A percentile compares a stretch with the other conserved stretches of the same genome.
These are phyloP conservation scores for Annulohypoxylon maeteangense DNA, from an alignment of 495 filamentous ascomycete species.

Conservation along the genomic window DNA sequence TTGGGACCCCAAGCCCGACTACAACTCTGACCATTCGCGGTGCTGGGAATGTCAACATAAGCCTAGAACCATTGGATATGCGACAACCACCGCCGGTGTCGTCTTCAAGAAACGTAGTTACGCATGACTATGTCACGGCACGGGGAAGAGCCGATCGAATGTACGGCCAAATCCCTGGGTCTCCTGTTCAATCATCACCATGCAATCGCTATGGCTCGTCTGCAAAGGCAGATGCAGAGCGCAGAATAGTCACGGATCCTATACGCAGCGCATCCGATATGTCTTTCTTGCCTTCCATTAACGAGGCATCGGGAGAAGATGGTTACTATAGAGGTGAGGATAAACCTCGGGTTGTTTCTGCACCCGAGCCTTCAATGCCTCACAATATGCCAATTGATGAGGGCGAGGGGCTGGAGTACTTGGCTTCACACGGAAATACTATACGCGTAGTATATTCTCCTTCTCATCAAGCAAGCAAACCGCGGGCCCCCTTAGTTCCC, in stretches of 20 bases:
- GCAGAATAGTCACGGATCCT: constrained; percentile 67
- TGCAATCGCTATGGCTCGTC: constrained; percentile 6
- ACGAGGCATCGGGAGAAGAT: constrained; percentile 56
- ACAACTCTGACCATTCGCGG: constrained; percentile 30
- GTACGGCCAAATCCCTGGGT: not conserved
- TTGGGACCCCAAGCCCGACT: constrained; percentile 14
- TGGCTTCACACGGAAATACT: constrained; percentile 54
- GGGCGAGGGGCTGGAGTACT: constrained; percentile 49
- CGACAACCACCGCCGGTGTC: constrained; percentile 65
- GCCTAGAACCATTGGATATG: constrained; percentile 46
- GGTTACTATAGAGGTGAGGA: constrained; percentile 36
- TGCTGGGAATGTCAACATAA: not conserved
- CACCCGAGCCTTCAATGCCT: constrained; percentile 38
- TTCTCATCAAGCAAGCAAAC: constrained; percentile 30
- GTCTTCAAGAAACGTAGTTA: constrained; percentile 60
- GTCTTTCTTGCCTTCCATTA: constrained; percentile 62
- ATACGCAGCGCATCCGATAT: constrained; percentile 51
- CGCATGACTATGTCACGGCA: constrained; percentile 37
- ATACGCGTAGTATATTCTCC: constrained; percentile 63
- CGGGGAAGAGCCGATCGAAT: constrained; percentile 25
- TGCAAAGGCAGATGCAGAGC: constrained; percentile 43
- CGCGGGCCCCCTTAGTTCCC: constrained; percentile 55
- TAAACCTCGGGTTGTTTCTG: constrained; percentile 47
- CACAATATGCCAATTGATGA: constrained; percentile 37
- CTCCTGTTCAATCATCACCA: constrained; percentile 5